A percentile compares a stretch with the other conserved stretches of the same genome.
These are phyloP conservation scores for Nannochloropsis gaditana DNA, from an alignment of 108 stramenopile species.

Conservation along the genomic window DNA sequence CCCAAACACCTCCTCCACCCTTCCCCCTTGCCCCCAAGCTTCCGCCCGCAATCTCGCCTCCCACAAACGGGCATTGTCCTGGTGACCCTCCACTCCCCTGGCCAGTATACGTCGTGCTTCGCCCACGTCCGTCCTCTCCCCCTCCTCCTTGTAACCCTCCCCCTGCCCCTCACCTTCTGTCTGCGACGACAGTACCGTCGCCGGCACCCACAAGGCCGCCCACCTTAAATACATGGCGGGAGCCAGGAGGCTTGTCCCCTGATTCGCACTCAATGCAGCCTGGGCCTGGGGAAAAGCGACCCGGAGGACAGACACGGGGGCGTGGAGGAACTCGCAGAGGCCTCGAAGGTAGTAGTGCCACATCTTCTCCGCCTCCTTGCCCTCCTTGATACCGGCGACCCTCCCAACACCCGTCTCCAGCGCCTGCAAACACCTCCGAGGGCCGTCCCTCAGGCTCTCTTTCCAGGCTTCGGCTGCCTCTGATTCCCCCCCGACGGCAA, in stretches of 20 bases:
- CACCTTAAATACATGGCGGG: neutral
- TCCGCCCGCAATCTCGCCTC: slow-evolving; percentile 4
- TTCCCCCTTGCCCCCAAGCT: neutral
- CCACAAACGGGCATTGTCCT: neutral
- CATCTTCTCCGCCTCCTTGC: neutral
- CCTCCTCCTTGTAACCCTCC: neutral
- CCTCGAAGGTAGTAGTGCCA: neutral
- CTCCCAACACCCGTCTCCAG: neutral
- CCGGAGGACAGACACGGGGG: neutral
- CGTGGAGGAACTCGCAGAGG: neutral
- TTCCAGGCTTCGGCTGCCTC: neutral
- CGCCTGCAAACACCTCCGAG: neutral
- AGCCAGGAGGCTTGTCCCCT: neutral
- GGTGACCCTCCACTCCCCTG: neutral
- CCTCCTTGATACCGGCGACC: neutral
- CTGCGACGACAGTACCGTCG: neutral
- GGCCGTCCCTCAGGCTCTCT: neutral
- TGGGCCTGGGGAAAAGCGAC: neutral
- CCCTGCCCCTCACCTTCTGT: neutral
- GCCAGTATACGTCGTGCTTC: neutral
- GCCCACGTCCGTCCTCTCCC: neutral
- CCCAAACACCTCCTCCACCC: neutral
- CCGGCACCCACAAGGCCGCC: neutral
- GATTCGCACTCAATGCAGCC: neutral
- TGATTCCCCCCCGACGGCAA: neutral